Evolutionary conservation across 352 stramenopile genomes (phyloP), one percentile per base, ranked within the genome.

Genomic region (Globisporangium nunn): DNA sequence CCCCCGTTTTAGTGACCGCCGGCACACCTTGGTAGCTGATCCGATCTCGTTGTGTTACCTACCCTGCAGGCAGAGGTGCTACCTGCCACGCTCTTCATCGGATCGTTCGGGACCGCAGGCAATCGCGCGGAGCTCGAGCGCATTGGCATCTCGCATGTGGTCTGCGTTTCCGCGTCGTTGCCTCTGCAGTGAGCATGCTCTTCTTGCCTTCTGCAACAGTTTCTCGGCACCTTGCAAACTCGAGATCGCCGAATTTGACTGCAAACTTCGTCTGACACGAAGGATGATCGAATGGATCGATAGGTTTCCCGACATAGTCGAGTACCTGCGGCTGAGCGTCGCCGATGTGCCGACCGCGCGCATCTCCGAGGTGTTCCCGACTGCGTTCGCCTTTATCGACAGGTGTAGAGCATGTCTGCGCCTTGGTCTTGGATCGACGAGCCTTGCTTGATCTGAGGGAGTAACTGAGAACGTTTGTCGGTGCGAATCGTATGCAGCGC

Each of bases 371-470:
- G 70, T 59, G n/a, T 84, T 93, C 57, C 60, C 74, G 1, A 41
- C 62, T 28, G 79, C 73, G 6, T 59, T 87, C 6, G 28, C 12
- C 40, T 93, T 93, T 35, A 84, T 93, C 39, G 64, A 87, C 52
- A 74, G 51, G 81, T 91, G 52, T 2, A 41, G 4, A 23, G 23
- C 23, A 23, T 5, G 45, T 46, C 0, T 29, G 37, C 5, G 37
- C 15, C 10, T 23, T 23, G 23, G 23, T 23, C 23, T 23, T 4
- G 37, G 11, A 12, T 14, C 7, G 4, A 12, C 11, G 37, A 43
- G 37, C 2, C 4, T 43, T 12, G 35, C 3, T 41, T 11, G 35
- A 41, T 4, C 10, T 4, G 35, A 11, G 14, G 35, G 14, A 11
- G 4, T 41, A 11, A 41, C 37, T 17, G 37, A 17, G 41, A 39